phyloP scores from a whole-genome alignment of 176 grass and related monocot species.

The Tuctoria greenei region DNA sequence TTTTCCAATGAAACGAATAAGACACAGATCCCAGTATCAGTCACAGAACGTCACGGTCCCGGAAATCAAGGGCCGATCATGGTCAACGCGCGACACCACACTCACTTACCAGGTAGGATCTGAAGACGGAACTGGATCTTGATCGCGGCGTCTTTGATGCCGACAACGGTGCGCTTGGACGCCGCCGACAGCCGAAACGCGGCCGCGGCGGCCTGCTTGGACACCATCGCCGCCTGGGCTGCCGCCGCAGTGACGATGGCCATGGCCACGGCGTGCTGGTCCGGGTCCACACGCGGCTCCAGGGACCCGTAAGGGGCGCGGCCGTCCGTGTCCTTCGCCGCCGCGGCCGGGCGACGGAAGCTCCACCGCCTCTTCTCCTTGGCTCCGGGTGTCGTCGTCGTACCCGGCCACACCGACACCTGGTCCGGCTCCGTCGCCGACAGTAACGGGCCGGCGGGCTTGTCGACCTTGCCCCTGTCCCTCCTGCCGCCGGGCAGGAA shows the following conservation, averaged over 20 bases:
- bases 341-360: slow-evolving; percentile 51
- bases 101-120: slow-evolving; percentile 74
- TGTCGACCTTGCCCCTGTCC: slow-evolving; percentile 32
- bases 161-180: slow-evolving; percentile 38
- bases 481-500: slow-evolving; percentile 60
- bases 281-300: slow-evolving; percentile 44
- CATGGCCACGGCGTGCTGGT: slow-evolving; percentile 56
- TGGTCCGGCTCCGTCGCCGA: background rate
- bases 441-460: background rate
- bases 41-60: background rate
- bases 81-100: background rate
- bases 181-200: slow-evolving; percentile 49
- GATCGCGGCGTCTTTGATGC: slow-evolving; percentile 63
- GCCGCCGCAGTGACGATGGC: slow-evolving; percentile 59
- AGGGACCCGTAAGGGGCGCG: slow-evolving; percentile 33
- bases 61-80: background rate
- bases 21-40: background rate
- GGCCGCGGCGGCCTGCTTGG: slow-evolving; percentile 51
- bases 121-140: slow-evolving; percentile 85
- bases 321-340: background rate
- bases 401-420: background rate
- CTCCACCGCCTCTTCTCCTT: slow-evolving; percentile 85
- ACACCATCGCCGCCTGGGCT: slow-evolving; percentile 41
- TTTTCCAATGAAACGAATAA: background rate
- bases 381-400: slow-evolving; percentile 37